phyloP scores from a whole-genome alignment of 2,329 filamentous ascomycete species.

The Orbilia javanica region DNA sequence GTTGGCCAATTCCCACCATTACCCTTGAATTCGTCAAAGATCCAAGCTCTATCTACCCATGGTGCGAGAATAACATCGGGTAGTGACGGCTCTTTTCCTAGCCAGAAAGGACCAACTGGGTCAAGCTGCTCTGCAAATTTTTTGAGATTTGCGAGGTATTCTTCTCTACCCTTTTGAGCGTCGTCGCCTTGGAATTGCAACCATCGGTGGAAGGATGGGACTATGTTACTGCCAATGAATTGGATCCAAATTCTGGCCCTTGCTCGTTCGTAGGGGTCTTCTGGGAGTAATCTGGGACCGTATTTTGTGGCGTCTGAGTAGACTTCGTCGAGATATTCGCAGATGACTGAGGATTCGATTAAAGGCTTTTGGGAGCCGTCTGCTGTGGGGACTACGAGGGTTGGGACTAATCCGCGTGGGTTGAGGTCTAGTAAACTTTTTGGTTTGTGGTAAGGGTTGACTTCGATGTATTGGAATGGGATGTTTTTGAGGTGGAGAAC shows the following conservation, averaged over 20 bases:
- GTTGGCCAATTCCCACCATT: conserved; percentile 68
- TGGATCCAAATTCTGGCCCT: conserved; percentile 79
- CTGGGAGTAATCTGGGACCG: conserved; percentile 69
- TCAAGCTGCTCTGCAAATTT: conserved; percentile 75
- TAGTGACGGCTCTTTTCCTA: conserved; percentile 74
- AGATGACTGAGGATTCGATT: conserved; percentile 79
- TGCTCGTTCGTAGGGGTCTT: conserved; percentile 75
- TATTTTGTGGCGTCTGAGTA: conserved; percentile 69
- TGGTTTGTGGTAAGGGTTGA: conserved; percentile 82
- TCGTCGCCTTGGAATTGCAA: conserved; percentile 71
- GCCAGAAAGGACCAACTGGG: conserved; percentile 74
- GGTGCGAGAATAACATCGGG: conserved; percentile 80
- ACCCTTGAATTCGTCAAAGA: conserved; percentile 81
- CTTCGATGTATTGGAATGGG: conserved; percentile 78
- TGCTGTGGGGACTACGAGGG: conserved; percentile 66
- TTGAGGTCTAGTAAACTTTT: conserved; percentile 77
- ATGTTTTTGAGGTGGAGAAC: conserved; percentile 39
- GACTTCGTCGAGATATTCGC: conserved; percentile 81
- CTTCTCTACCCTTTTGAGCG: conserved; percentile 68
- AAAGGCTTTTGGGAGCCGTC: conserved; percentile 70
- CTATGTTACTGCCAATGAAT: conserved; percentile 75
- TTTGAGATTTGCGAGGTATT: conserved; percentile 73
- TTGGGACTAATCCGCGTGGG: conserved; percentile 80
- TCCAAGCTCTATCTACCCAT: conserved; percentile 78
- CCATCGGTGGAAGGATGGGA: conserved; percentile 77